Evolutionary conservation across 2,329 filamentous ascomycete species (phyloP).

Genomic region (Thermothelomyces thermophilus): DNA sequence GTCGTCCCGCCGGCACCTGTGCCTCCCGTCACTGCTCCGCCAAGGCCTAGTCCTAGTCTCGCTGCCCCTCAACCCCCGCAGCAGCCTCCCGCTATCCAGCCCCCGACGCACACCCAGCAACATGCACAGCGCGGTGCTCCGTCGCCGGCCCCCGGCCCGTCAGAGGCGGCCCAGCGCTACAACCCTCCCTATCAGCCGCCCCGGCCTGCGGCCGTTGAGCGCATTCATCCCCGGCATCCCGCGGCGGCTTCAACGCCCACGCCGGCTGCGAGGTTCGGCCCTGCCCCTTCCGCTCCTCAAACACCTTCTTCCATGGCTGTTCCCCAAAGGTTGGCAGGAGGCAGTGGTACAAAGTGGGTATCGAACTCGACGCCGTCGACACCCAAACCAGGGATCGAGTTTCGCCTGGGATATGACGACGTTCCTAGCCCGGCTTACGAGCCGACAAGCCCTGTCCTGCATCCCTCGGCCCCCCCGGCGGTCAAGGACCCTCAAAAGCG

Average conservation of each 20-base stretch:
- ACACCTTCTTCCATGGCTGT: slow-evolving; percentile 20
- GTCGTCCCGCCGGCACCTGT: slow-evolving; percentile 18
- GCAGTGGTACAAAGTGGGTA: slow-evolving; percentile 53
- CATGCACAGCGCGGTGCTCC: background rate
- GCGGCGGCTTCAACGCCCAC: slow-evolving; percentile 15
- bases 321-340: slow-evolving; percentile 16
- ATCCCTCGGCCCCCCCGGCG: slow-evolving; percentile 18
- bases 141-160: slow-evolving; percentile 3
- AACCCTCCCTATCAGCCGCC: slow-evolving; percentile 27
- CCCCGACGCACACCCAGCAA: slow-evolving; percentile 15
- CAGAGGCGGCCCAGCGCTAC: slow-evolving; percentile 19
- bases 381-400: slow-evolving; percentile 35
- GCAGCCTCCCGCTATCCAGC: slow-evolving; percentile 18
- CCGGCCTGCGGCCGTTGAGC: slow-evolving; percentile 20
- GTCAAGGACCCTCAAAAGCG: background rate
- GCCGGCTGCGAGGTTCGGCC: slow-evolving; percentile 29
- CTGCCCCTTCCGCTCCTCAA: slow-evolving; percentile 17
- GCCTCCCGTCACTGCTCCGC: slow-evolving; percentile 18
- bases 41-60: slow-evolving; percentile 15
- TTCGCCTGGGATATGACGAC: slow-evolving; percentile 27
- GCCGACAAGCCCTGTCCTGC: slow-evolving; percentile 50
- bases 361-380: slow-evolving; percentile 52
- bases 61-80: slow-evolving; percentile 19
- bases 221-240: slow-evolving; percentile 21
- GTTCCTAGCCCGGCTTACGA: slow-evolving; percentile 50